Evolutionary conservation across 2,329 filamentous ascomycete species (phyloP), one percentile per base, ranked within the genome.

Genomic region (Sporothrix phasma): DNA sequence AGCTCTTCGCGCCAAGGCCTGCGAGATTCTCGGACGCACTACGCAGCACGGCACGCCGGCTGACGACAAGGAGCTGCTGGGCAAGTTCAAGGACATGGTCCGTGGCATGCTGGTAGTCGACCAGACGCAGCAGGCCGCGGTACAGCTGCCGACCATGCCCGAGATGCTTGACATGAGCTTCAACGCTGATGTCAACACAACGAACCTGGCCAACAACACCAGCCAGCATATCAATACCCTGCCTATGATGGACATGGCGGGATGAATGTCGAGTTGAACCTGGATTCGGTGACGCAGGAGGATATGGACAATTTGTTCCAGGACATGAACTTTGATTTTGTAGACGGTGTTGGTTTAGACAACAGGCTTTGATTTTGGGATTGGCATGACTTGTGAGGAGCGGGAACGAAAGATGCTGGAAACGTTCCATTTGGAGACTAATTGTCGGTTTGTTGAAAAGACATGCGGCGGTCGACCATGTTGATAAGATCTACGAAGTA

Each of bases 1-100:
- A 3, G 74, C 73, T 26, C 70, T 87, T 4, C 74, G 77, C 34
- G 73, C 74, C 13, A 76, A 78, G 62, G 84, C 79, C 2, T 72
- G 78, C 59, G 74, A 79, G 58, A 80, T 86, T 51, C 69, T 83
- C 62, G 74, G 76, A 3, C 3, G 15, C 47, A 72, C 76, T 34
- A 5, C 49, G 0, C n/a, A 31, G n/a, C 70, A 75, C 4, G 70
- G 69, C 5, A 86, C 84, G 1, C 74, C 83, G 6, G 83, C 82
- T 0, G 84, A 87, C 54, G 82, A 86, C 68, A 68, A 71, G 0
- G 73, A 77, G 2, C 72, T 86, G 19, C 71, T 86, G 61, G 75
- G 72, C 24, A 83, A 81, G 70, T 86, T 86, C 73, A 82, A 79
- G 73, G 72, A 73, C 1, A 75, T 79, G 69, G 74, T 82, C 67